These are phyloP conservation scores for Hypoxylon sp. DNA, from an alignment of 2,329 filamentous ascomycete species.

Conservation along the genomic window DNA sequence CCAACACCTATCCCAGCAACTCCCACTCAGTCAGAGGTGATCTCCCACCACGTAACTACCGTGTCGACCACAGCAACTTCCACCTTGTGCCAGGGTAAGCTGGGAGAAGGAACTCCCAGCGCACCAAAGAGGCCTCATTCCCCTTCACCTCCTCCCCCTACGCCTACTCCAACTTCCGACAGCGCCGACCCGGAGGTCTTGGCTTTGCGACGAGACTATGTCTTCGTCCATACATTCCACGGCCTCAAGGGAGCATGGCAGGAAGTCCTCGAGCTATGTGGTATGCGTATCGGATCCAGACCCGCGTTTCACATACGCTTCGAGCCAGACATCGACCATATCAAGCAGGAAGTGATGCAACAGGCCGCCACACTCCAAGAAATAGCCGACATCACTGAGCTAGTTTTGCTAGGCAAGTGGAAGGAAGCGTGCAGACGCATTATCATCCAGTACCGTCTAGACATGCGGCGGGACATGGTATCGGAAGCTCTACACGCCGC, in stretches of 20 bases:
- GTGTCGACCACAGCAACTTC: constrained; percentile 8
- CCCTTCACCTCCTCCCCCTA: background rate
- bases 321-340: constrained; percentile 4
- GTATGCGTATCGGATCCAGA: constrained; percentile 14
- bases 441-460: constrained; percentile 5
- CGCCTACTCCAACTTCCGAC: background rate
- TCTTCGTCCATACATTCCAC: constrained; percentile 10
- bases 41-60: background rate
- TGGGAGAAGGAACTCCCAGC: background rate
- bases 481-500: background rate
- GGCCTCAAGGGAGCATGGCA: constrained; percentile 11
- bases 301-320: constrained; percentile 9
- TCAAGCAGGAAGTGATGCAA: background rate
- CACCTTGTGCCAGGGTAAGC: constrained; percentile 4
- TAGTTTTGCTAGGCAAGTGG: constrained; percentile 19
- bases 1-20: background rate
- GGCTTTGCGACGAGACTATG: constrained; percentile 4
- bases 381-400: constrained; percentile 20
- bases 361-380: constrained; percentile 10
- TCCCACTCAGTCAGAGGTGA: background rate
- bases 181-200: background rate
- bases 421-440: background rate
- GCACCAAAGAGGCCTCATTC: constrained; percentile 4
- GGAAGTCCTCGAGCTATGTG: constrained; percentile 3
- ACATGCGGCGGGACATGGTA: constrained; percentile 21